phyloP scores from a whole-genome alignment of 116 monocot genomes.

The Phalaenopsis hybrid region DNA sequence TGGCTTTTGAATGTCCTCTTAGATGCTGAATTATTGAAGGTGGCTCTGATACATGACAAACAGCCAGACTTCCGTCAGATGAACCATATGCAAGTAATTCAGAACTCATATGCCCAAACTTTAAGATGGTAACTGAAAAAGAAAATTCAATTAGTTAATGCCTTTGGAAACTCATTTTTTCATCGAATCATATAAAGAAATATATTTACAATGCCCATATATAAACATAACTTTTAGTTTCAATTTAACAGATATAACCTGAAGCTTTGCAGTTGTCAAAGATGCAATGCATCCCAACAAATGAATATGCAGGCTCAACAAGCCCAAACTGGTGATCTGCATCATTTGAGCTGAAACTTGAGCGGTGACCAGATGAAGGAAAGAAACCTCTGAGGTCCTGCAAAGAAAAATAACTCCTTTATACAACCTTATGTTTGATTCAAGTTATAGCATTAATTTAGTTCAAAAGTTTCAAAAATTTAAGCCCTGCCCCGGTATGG shows the following conservation, averaged over 20 bases:
- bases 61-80: constrained; percentile 79
- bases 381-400: constrained; percentile 57
- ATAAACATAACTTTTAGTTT: too few species aligned
- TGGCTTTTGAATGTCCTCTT: constrained; percentile 83
- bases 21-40: constrained; percentile 68
- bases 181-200: background rate
- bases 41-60: constrained; percentile 65
- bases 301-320: constrained; percentile 90
- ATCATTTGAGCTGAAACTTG: constrained; percentile 67
- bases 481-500: too few species aligned
- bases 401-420: constrained; percentile 10
- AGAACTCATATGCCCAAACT: constrained; percentile 94
- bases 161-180: background rate
- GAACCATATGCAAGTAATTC: constrained; percentile 96
- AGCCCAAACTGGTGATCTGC: constrained; percentile 37
- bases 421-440: background rate
- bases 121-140: constrained; percentile 78
- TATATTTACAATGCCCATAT: too few species aligned
- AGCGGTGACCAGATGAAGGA: constrained; percentile 29
- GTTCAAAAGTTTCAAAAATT: background rate
- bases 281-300: constrained; percentile 98
- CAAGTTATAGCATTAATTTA: constrained; percentile 1
- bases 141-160: background rate
- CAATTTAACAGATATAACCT: constrained; percentile 35
- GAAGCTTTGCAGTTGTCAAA: constrained; percentile 94